Evolutionary conservation across 2,329 filamentous ascomycete genomes (phyloP).

Genomic region (Trichoderma polysporum): DNA sequence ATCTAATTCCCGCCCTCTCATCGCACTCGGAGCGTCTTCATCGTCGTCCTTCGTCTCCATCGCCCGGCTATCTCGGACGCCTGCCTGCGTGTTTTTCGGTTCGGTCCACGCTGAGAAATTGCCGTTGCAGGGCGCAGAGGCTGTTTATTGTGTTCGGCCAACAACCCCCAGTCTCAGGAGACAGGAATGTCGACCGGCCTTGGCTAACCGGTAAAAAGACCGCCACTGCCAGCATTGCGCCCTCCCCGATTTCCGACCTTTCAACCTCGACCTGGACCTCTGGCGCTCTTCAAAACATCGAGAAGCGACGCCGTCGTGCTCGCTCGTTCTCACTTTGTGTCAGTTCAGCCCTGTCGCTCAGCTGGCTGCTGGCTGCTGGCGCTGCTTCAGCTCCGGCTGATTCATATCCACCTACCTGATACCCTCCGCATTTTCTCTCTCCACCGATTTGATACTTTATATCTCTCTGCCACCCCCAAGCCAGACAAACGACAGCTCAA

Average conservation of each 20-base stretch:
- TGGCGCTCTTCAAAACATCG: neutral
- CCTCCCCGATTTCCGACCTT: neutral
- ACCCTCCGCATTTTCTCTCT: constrained; percentile 15
- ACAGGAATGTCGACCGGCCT: constrained; percentile 18
- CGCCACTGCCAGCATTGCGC: neutral
- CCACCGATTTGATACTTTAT: constrained; percentile 2
- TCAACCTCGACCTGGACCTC: neutral
- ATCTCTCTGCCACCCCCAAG: neutral
- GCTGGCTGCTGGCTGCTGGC: neutral
- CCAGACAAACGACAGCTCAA: neutral
- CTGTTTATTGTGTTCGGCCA: constrained; percentile 13
- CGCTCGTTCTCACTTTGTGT: neutral
- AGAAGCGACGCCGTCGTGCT: neutral
- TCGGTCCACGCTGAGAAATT: constrained; percentile 4
- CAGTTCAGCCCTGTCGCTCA: neutral
- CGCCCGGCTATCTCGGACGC: constrained; percentile 13
- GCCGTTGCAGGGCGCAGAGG: constrained; percentile 1
- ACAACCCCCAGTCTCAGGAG: constrained; percentile 17
- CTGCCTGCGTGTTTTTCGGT: neutral
- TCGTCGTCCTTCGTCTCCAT: neutral
- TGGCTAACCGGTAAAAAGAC: constrained; percentile 1
- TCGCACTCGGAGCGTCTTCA: neutral
- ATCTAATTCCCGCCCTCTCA: neutral
- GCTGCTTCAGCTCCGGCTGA: neutral
- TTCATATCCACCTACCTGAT: constrained; percentile 16